Evolutionary conservation across 768 basidiomycete genomes (phyloP).

Genomic region (Pholiota molesta): DNA sequence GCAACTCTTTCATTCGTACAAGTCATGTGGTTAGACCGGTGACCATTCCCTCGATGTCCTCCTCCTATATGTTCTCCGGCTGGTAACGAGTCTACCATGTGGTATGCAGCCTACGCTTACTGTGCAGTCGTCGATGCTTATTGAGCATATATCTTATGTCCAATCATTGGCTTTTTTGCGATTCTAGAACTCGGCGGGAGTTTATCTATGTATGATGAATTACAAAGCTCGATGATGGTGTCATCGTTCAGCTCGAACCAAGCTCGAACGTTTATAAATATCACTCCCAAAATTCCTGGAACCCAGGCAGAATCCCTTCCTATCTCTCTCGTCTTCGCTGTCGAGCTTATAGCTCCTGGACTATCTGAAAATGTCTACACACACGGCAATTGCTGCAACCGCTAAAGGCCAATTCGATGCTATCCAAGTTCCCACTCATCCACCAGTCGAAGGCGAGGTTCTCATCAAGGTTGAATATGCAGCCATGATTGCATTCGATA

Average conservation of each 20-base stretch:
- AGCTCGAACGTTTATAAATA: neutral
- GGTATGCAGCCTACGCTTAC: neutral
- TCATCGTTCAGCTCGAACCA: too few relatives aligned
- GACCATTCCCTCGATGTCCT: too few relatives aligned
- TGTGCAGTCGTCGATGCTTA: neutral
- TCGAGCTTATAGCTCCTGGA: neutral
- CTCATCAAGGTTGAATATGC: slow-evolving; percentile 44
- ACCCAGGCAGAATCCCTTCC: neutral
- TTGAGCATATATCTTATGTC: neutral
- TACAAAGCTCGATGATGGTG: neutral
- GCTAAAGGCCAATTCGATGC: slow-evolving; percentile 37
- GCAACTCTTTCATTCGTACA: too few relatives aligned
- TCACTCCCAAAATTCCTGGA: neutral
- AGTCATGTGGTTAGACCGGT: too few relatives aligned
- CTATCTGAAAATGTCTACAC: slow-evolving; percentile 34
- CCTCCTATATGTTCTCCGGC: too few relatives aligned
- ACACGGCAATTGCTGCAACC: slow-evolving; percentile 44
- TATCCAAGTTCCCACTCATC: slow-evolving; percentile 36
- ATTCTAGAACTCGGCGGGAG: neutral
- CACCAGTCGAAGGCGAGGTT: slow-evolving; percentile 39
- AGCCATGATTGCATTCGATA: slow-evolving; percentile 43
- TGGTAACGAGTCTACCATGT: too few relatives aligned
- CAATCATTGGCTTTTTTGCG: neutral
- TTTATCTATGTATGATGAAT: neutral
- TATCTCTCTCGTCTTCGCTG: neutral